Evolutionary conservation across 495 filamentous ascomycete genomes (phyloP), one percentile per base, ranked within the genome.

Genomic region (Xylaria scruposa): DNA sequence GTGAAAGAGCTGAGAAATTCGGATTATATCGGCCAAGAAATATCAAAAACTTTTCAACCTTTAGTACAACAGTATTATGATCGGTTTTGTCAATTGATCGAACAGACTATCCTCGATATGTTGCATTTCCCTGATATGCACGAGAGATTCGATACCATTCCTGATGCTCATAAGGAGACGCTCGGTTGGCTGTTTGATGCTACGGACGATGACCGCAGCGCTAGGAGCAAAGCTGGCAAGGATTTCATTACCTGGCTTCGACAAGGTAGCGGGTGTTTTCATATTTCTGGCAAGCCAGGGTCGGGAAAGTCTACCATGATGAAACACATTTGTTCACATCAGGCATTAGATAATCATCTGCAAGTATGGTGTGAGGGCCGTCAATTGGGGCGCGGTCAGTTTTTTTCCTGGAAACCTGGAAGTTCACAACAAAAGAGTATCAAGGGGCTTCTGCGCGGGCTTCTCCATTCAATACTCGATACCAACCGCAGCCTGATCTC

Each of bases 281-380:
- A 65, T 19, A 61, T 78, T 10, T 47, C 61, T 19, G 74, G 76
- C 7, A 78, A 76, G 13, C 65, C 70, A 0, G 65, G 74, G 31
- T 69, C 74, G 15, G 72, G 74, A 3, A 76, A 76, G 21, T 77
- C 71, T n/a, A 77, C 75, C 24, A 49, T 77, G 15, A 76, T 77
- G 71, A 75, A 74, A 15, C 68, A 67, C 29, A 29, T 77, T 1
- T 68, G 67, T 17, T 38, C 70, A 44, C 67, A 73, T n/a, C 19
- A 67, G 15, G 24, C 26, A 6, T 67, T 74, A 29, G 15, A 38
- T 24, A 38, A 75, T 8, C 33, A 61, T 33, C 54, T 77, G 0
- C 59, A 67, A n/a, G 24, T 42, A 29, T 76, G 71, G 75, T 62
- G 71, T 0, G 61, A 70, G 17, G 64, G 65, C 10, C 63, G 73